Conservation (phyloP, 1,139 yeast species). For the Waltiozyma sp. region DNA sequence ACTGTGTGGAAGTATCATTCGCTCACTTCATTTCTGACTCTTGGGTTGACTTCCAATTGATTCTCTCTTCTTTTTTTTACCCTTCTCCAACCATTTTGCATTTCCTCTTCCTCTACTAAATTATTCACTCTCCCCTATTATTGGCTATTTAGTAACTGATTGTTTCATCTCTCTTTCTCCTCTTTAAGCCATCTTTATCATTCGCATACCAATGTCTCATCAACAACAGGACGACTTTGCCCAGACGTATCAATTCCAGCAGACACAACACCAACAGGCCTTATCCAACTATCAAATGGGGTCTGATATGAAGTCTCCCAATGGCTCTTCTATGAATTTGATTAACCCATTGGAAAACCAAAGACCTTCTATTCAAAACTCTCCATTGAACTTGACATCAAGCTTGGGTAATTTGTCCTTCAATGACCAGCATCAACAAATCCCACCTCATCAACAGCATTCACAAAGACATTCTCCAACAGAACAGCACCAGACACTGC, state of each 20-base stretch:
- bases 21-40: neutral
- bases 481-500: conserved; percentile 14
- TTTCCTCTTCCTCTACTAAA: no score
- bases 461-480: conserved; percentile 13
- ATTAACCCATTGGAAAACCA: conserved; percentile 9
- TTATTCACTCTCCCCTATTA: no score
- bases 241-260: conserved; percentile 2
- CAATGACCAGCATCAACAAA: conserved; percentile 7
- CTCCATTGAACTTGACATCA: conserved; percentile 13
- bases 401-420: conserved; percentile 11
- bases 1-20: neutral
- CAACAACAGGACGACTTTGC: neutral
- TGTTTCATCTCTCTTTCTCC: neutral
- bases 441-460: conserved; percentile 15
- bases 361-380: conserved; percentile 12
- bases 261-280: conserved; percentile 4
- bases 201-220: neutral
- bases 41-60: neutral
- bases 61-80: neutral
- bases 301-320: conserved; percentile 11
- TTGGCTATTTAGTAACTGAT: neutral
- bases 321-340: conserved; percentile 10
- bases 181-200: neutral
- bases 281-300: conserved; percentile 3
- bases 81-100: neutral